Conservation (phyloP, 2,329 filamentous ascomycete genomes). For the Orbilia javanica region DNA sequence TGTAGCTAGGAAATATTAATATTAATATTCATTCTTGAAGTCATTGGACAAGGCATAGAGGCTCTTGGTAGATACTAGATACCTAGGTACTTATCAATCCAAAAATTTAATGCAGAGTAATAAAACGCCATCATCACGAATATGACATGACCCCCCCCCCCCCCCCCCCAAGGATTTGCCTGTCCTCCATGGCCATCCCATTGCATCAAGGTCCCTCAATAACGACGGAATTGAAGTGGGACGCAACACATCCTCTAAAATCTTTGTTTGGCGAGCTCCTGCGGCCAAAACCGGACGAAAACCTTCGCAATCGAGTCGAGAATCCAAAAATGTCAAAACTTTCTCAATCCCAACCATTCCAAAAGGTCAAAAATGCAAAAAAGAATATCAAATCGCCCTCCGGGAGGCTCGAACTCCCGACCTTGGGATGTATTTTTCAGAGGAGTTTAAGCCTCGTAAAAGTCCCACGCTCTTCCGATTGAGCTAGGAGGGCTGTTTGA, state of each 20-base stretch:
- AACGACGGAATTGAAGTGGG: too few species aligned
- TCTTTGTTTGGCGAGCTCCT: background rate
- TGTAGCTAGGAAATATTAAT: too few species aligned
- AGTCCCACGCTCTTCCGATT: conserved; percentile 54
- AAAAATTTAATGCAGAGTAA: too few species aligned
- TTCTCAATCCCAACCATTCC: background rate
- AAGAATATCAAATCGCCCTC: conserved; percentile 37
- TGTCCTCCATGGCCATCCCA: too few species aligned
- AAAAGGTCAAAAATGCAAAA: conserved; percentile 15
- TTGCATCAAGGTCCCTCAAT: too few species aligned
- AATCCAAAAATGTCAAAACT: background rate
- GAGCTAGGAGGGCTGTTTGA: conserved; percentile 41
- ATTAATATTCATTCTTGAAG: too few species aligned
- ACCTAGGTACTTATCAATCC: too few species aligned
- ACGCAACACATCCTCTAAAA: background rate
- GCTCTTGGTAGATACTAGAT: too few species aligned
- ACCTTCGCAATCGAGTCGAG: background rate
- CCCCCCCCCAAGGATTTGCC: too few species aligned
- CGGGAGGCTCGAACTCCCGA: conserved; percentile 54
- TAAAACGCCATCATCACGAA: too few species aligned
- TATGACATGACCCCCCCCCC: too few species aligned
- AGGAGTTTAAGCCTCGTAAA: conserved; percentile 9
- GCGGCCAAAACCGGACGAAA: background rate
- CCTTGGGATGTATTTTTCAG: conserved; percentile 32
- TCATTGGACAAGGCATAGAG: too few species aligned